phyloP scores from a whole-genome alignment of 2,329 filamentous ascomycete genomes.

The Colletotrichum paranaense region DNA sequence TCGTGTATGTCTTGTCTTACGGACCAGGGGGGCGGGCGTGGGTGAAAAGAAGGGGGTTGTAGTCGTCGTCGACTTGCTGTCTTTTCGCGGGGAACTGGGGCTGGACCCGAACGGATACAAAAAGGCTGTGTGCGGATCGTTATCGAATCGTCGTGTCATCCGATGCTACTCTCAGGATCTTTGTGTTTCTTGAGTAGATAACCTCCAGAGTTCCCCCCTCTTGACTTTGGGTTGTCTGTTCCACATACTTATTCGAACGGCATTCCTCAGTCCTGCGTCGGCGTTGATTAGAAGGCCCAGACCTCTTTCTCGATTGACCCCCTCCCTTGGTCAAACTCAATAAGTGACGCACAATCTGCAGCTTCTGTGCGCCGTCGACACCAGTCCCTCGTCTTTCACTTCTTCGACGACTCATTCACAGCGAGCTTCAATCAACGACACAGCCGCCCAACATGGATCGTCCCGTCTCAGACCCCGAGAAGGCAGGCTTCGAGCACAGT shows the following conservation, averaged over 20 bases:
- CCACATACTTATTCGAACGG: not conserved
- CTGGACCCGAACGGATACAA: constrained; percentile 2
- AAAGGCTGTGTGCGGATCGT: constrained; percentile 7
- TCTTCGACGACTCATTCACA: not conserved
- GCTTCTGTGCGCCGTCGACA: not conserved
- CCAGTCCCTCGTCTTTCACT: not conserved
- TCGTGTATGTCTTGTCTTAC: constrained; percentile 12
- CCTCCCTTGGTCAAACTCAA: constrained; percentile 2
- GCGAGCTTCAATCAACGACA: not conserved
- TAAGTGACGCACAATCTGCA: constrained; percentile 20
- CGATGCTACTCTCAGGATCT: constrained; percentile 5
- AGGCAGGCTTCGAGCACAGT: constrained; percentile 34
- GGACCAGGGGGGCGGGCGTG: not conserved
- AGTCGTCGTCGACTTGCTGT: not conserved
- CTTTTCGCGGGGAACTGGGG: not conserved
- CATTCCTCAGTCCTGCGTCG: not conserved
- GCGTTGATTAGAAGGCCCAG: not conserved
- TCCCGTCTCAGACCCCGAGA: constrained; percentile 34
- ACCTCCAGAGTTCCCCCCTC: not conserved
- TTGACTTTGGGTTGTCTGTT: not conserved
- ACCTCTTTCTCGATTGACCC: not conserved
- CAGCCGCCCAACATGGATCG: constrained; percentile 5
- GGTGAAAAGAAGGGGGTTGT: not conserved
- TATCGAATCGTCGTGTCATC: constrained; percentile 18
- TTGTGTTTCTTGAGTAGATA: constrained; percentile 4